Percentiles rank a stretch among this genome's conserved stretches.
phyloP scores from a whole-genome alignment of 108 stramenopile species.

The Cylindrotheca fusiformis region DNA sequence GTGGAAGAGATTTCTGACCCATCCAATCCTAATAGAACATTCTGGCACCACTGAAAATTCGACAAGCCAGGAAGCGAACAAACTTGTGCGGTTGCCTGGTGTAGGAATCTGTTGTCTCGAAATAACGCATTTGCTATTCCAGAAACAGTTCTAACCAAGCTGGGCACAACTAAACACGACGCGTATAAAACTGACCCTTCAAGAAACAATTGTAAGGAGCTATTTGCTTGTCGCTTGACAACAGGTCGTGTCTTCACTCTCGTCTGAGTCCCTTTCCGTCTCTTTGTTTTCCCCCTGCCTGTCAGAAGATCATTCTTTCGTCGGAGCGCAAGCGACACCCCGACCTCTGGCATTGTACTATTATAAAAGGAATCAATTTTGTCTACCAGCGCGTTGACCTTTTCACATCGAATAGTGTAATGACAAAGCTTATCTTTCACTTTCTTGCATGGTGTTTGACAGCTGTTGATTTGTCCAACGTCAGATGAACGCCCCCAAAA shows the following conservation, averaged over 20 bases:
- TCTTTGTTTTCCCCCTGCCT: slow-evolving; percentile 1
- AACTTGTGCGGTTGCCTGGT: slow-evolving; percentile 9
- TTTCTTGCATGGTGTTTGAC: no score
- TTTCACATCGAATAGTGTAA: no score
- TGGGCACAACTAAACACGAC: slow-evolving; percentile 35
- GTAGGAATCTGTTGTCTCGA: slow-evolving; percentile 13
- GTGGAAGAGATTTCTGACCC: background rate
- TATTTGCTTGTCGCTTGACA: slow-evolving; percentile 15
- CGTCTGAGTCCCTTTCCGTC: background rate
- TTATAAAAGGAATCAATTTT: background rate
- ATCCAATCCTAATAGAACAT: slow-evolving; percentile 1
- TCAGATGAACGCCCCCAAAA: no score
- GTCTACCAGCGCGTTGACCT: no score
- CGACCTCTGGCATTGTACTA: slow-evolving; percentile 24
- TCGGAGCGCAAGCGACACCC: slow-evolving; percentile 23
- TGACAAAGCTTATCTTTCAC: no score
- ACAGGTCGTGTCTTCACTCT: background rate
- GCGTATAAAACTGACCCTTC: slow-evolving; percentile 36
- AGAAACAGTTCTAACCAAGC: slow-evolving; percentile 18
- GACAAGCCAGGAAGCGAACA: slow-evolving; percentile 18
- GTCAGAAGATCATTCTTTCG: slow-evolving; percentile 14
- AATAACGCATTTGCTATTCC: slow-evolving; percentile 2
- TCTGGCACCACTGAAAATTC: slow-evolving; percentile 16
- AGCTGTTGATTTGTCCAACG: no score
- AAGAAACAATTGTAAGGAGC: slow-evolving; percentile 28